phyloP scores from a whole-genome alignment of 1,284 basidiomycete genomes.

The Sporisorium reilianum region DNA sequence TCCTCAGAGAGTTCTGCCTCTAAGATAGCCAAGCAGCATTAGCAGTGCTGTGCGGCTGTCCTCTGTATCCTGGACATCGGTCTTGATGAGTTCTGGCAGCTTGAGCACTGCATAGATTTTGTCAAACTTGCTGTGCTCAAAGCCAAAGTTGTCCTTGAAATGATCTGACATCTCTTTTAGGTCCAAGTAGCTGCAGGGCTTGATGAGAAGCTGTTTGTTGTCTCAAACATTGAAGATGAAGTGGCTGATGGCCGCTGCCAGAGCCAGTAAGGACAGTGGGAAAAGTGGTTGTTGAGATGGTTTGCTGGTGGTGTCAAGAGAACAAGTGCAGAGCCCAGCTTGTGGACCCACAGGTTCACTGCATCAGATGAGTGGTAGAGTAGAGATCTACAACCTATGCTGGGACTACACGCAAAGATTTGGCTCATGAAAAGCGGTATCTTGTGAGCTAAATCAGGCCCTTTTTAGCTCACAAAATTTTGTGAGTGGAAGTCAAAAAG shows the following conservation, averaged over 20 bases:
- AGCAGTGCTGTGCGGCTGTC: constrained; percentile 4
- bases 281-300: too few species aligned
- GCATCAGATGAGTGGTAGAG: too few species aligned
- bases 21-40: constrained; percentile 3
- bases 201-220: not conserved
- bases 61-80: not conserved
- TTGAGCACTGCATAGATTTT: not conserved
- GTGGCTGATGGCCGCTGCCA: not conserved
- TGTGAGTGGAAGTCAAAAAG: not conserved
- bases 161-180: not conserved
- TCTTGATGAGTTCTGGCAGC: not conserved
- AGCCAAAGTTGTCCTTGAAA: constrained; percentile 5
- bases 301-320: not conserved
- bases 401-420: not conserved
- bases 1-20: not conserved
- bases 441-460: not conserved
- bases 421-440: not conserved
- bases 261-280: too few species aligned
- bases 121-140: not conserved
- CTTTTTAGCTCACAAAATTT: not conserved
- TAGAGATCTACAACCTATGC: not conserved
- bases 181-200: not conserved
- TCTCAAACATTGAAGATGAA: not conserved
- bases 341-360: too few species aligned
- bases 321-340: too few species aligned